Base-by-base conservation (phyloP, 192 early-diverging fungal genomes). In the Chytriomyces confervae region DNA sequence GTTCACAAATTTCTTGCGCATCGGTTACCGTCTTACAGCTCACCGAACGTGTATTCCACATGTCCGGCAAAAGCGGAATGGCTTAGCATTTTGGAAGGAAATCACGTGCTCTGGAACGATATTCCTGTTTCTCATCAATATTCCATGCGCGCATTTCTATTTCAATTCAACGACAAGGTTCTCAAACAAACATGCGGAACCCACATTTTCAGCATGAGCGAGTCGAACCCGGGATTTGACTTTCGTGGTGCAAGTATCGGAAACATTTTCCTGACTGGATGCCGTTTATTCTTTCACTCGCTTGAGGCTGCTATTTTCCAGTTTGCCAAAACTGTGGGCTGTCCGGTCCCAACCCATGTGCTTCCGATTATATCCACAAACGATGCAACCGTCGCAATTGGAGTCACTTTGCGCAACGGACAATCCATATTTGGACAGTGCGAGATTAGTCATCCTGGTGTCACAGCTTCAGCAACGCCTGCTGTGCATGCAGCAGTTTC, bases 251-350 rank as follows among this genome's bases (percentile, higher is more conserved):
- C 91, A 43, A 86, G 86, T 18, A 92, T 94, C 68, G 93, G 93
- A 6, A 36, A 94, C 80, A 92, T 94, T 79, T 93, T 94, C 75
- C 76, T 94, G 66, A 93, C 91, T 36, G 93, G 93, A 9, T 91
- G 89, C 6, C 85, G 93, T 10, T 80, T 94, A 48, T 94, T 94
- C 68, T 93, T 93, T 83, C 84, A 90, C 88, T 50, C 76, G 29
- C 79, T 86, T 13, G 84, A 86, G 60, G 90, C 92, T 7, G 93
- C 92, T 61, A 91, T 94, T 62, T 93, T 93, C 79, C 79, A 93
- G 64, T 93, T 94, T 77, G 82, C 91, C 0, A 82, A 90, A 47
- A 94, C 92, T 62, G 90, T 90, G 29, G 86, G 89, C 7, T 88
- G 89, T 50, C 88, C 88, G 4, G 86, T 89, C 10, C 85, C 86